These are phyloP conservation scores for Calonectria honghensis DNA, from an alignment of 2,329 filamentous ascomycete genomes.

Conservation along the genomic window DNA sequence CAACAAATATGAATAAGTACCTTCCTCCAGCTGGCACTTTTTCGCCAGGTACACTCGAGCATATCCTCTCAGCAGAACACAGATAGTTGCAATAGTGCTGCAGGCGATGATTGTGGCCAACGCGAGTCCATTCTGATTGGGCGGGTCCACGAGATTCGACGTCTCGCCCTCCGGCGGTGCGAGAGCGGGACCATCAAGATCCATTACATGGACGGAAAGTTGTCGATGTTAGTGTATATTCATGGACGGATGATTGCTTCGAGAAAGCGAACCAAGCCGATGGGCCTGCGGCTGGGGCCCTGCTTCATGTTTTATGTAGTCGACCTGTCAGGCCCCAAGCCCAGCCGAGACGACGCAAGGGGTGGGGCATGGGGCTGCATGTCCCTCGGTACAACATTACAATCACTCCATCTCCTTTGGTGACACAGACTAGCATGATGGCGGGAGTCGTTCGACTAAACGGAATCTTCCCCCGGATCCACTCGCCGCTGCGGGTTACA, in stretches of 20 bases:
- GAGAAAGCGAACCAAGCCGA: neutral
- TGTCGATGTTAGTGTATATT: neutral
- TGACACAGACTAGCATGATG: neutral
- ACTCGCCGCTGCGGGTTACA: neutral
- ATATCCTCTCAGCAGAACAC: neutral
- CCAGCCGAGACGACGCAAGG: neutral
- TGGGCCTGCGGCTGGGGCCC: neutral
- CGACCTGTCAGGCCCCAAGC: neutral
- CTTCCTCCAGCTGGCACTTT: conserved; percentile 9
- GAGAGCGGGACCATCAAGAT: conserved; percentile 21
- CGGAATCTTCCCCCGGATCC: neutral
- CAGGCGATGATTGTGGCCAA: neutral
- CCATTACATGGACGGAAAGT: neutral
- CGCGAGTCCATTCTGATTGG: neutral
- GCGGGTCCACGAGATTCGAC: neutral
- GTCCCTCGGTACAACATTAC: neutral
- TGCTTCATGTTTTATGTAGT: neutral
- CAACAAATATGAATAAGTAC: neutral
- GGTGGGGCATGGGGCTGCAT: neutral
- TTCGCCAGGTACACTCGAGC: neutral
- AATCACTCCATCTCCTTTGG: neutral
- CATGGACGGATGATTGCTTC: neutral
- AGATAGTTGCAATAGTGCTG: neutral
- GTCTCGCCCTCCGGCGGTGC: conserved; percentile 13
- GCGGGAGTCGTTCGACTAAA: neutral